Evolutionary conservation across 352 stramenopile genomes (phyloP).

Genomic region (Phytopythium boreale): DNA sequence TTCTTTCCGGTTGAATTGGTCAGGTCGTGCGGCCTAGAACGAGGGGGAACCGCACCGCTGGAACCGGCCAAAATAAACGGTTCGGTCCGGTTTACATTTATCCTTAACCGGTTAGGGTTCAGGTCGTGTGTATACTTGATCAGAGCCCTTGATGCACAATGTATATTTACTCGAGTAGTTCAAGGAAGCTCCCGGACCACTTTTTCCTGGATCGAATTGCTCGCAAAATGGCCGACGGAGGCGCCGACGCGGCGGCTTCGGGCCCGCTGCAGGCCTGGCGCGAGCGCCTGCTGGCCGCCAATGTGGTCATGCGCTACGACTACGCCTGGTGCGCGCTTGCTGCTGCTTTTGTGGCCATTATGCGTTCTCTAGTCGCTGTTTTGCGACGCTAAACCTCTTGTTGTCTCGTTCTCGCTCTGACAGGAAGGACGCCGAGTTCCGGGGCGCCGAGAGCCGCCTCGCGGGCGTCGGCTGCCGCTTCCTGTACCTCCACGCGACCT

Average conservation of each 20-base stretch:
- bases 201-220: background rate
- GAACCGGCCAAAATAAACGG: background rate
- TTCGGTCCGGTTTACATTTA: background rate
- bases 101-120: background rate
- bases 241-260: conserved; percentile 13
- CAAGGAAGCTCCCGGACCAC: background rate
- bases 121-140: background rate
- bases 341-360: conserved; percentile 1
- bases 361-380: conserved; percentile 9
- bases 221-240: conserved; percentile 7
- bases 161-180: background rate
- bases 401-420: background rate
- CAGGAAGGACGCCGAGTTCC: conserved; percentile 74
- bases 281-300: conserved; percentile 42
- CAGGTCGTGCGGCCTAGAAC: background rate
- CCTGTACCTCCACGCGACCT: conserved; percentile 65
- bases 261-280: conserved; percentile 26
- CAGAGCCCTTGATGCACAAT: background rate
- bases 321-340: conserved; percentile 62
- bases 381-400: background rate
- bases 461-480: conserved; percentile 63
- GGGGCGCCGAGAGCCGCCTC: conserved; percentile 35
- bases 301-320: conserved; percentile 82
- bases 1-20: background rate
- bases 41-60: background rate